These are phyloP conservation scores for Aureobasidium sp. DNA, from an alignment of 2,329 filamentous ascomycete species.

Conservation along the genomic window DNA sequence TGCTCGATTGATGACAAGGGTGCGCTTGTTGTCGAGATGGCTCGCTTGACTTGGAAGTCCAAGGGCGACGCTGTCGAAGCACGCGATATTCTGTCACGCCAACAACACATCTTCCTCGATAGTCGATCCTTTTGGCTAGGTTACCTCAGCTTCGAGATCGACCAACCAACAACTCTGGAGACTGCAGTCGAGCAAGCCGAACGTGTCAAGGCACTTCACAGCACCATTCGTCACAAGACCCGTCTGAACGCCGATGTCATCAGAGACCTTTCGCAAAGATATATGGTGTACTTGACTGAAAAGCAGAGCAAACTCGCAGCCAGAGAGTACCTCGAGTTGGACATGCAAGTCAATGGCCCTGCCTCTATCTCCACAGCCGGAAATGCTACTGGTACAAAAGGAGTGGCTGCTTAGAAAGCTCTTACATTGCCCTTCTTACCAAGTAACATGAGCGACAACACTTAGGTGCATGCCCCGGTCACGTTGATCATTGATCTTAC, in stretches of 20 bases:
- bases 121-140: slow-evolving; percentile 83
- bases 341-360: slow-evolving; percentile 75
- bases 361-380: slow-evolving; percentile 15
- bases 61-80: slow-evolving; percentile 75
- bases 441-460: background rate
- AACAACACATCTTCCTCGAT: slow-evolving; percentile 74
- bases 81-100: slow-evolving; percentile 72
- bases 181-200: slow-evolving; percentile 57
- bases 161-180: slow-evolving; percentile 62
- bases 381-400: background rate
- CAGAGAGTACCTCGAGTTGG: slow-evolving; percentile 74
- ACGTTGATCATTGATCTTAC: background rate
- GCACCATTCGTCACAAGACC: slow-evolving; percentile 65
- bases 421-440: background rate
- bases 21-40: slow-evolving; percentile 81
- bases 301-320: slow-evolving; percentile 74
- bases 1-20: slow-evolving; percentile 76
- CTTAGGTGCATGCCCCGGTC: background rate
- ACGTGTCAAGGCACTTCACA: slow-evolving; percentile 72
- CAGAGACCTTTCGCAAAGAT: slow-evolving; percentile 66
- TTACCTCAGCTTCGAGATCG: slow-evolving; percentile 82
- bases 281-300: slow-evolving; percentile 77
- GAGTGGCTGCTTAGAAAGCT: background rate
- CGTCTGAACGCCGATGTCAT: slow-evolving; percentile 58
- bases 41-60: slow-evolving; percentile 75